Percentiles rank a stretch among this genome's conserved stretches.
Conservation (phyloP, 2,329 filamentous ascomycete genomes). For the Bipolaris gigantea region DNA sequence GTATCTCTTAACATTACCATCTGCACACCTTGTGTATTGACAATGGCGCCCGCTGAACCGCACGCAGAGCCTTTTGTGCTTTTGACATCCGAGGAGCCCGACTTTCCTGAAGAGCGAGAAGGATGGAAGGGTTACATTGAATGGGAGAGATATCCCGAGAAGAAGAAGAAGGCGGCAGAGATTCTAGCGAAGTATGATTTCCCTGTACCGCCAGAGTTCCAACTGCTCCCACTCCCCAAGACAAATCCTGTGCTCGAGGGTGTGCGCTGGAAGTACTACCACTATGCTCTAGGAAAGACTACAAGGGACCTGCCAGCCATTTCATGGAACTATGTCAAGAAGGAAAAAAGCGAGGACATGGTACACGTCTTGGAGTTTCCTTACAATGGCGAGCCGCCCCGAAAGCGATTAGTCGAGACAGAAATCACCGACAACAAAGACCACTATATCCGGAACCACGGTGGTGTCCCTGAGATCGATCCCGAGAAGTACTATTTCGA, state of each 20-base stretch:
- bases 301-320: constrained; percentile 57
- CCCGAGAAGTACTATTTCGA: constrained; percentile 56
- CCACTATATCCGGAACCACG: constrained; percentile 73
- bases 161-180: constrained; percentile 61
- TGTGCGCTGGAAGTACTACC: constrained; percentile 52
- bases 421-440: constrained; percentile 63
- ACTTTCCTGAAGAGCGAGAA: constrained; percentile 49
- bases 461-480: constrained; percentile 69
- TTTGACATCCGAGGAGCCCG: constrained; percentile 28
- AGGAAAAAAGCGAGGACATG: constrained; percentile 53
- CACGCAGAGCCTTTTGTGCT: constrained; percentile 32
- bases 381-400: constrained; percentile 52
- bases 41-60: constrained; percentile 40
- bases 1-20: neutral
- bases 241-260: constrained; percentile 51
- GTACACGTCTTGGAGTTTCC: constrained; percentile 53
- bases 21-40: neutral
- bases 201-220: constrained; percentile 51
- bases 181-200: constrained; percentile 59
- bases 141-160: constrained; percentile 60
- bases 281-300: constrained; percentile 48
- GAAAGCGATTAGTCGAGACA: constrained; percentile 58
- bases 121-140: constrained; percentile 61
- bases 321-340: constrained; percentile 51
- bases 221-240: constrained; percentile 47